phyloP scores from a whole-genome alignment of 2,329 filamentous ascomycete genomes.

The Penicillium griseofulvum region DNA sequence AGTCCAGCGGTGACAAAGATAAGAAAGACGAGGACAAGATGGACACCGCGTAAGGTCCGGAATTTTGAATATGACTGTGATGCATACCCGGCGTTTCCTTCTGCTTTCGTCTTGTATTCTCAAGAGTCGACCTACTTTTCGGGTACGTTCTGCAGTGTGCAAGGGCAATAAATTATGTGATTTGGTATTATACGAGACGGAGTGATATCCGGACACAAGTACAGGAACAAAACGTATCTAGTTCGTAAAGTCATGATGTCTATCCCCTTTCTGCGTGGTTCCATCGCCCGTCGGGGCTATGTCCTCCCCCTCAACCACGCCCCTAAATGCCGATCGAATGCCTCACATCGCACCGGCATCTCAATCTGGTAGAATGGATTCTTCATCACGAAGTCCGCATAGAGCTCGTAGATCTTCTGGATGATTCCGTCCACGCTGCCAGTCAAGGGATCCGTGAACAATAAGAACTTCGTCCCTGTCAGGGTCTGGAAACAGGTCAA shows the following conservation, averaged over 20 bases:
- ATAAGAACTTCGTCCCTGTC: slow-evolving; percentile 90
- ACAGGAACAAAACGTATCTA: slow-evolving; percentile 20
- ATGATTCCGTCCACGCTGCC: slow-evolving; percentile 80
- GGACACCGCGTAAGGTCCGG: slow-evolving; percentile 70
- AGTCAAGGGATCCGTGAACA: slow-evolving; percentile 90
- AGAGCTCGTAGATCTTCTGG: slow-evolving; percentile 85
- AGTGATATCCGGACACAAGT: slow-evolving; percentile 5
- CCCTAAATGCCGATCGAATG: slow-evolving; percentile 82
- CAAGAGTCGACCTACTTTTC: slow-evolving; percentile 8
- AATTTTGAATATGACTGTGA: slow-evolving; percentile 30
- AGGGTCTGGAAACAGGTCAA: slow-evolving; percentile 94
- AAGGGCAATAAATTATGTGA: slow-evolving; percentile 21
- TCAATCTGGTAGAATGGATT: slow-evolving; percentile 98
- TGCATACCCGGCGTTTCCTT: slow-evolving; percentile 40
- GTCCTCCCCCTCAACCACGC: slow-evolving; percentile 69
- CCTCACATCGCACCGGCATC: slow-evolving; percentile 94
- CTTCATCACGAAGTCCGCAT: slow-evolving; percentile 98
- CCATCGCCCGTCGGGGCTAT: slow-evolving; percentile 30
- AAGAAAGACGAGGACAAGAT: slow-evolving; percentile 71
- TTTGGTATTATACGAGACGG: slow-evolving; percentile 23
- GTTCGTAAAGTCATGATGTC: slow-evolving; percentile 23
- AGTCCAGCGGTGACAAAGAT: slow-evolving; percentile 59
- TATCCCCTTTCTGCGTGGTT: slow-evolving; percentile 5
- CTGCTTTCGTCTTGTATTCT: slow-evolving; percentile 22
- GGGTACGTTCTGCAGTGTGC: slow-evolving; percentile 16